Base-by-base conservation (phyloP, 352 stramenopile genomes). In the Phytophthora pini region DNA sequence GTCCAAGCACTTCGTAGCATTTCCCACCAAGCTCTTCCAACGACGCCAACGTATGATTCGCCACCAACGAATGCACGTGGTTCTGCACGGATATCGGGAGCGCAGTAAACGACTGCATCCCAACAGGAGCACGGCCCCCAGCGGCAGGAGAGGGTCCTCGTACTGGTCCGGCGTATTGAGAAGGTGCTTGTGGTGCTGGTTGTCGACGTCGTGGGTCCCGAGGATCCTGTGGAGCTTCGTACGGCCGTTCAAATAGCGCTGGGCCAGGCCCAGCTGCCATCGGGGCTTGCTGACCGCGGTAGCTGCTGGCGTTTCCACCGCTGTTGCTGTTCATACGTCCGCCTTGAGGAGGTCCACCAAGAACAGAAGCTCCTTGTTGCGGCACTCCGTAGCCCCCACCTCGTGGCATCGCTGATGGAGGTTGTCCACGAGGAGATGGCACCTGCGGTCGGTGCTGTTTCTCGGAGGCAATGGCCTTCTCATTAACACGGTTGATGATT, bases 401-500 rank as follows among this genome's bases (percentile, higher is more conserved):
- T 43, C 47, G 43, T 15, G 48, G 32, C 51, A 68, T 43, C 26
- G 39, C 22, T 44, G 63, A 43, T 32, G 47, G 34, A 56, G 49
- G 2, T 12, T 71, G 64, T 36, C 54, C 55, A 13, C 69, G 58
- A 62, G 69, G 69, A 61, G 69, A 77, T 13, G 56, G 32, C 26
- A 53, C 29, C 32, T 79, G 69, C 36, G 68, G 59, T 11, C 68
- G 73, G 13, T 74, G 65, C 39, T 73, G 70, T 6, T 79, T 74
- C 39, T 83, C 73, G 1, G 77, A 70, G 0, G 70, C 55, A 61
- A 81, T 74, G 10, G 70, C 61, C 52, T 87, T 87, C 46, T 93
- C 87, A 22, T 92, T 82, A 10, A 93, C 82, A 44, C 84, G 84
- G 49, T 92, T 93, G 69, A 95, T 92, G 53, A 95, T 95, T 26